These are phyloP conservation scores for Rhodotorula sp. DNA, from an alignment of 1,284 basidiomycete genomes.

Conservation along the genomic window DNA sequence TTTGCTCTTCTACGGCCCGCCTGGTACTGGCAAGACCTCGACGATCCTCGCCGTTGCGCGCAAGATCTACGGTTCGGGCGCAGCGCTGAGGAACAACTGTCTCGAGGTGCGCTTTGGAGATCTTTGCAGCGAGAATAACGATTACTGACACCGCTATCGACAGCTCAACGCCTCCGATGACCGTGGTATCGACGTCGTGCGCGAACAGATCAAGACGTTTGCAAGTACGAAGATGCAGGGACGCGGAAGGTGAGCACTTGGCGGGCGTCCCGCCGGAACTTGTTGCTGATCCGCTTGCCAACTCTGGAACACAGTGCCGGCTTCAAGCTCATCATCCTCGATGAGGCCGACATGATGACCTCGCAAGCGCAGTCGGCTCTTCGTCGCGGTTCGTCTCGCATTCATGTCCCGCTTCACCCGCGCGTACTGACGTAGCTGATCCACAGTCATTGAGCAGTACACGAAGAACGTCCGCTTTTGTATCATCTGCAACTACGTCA, in stretches of 20 bases:
- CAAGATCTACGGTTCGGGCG: conserved; percentile 73
- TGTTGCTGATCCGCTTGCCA: no score
- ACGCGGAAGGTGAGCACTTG: conserved; percentile 48
- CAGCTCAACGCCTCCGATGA: conserved; percentile 97
- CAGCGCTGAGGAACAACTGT: conserved; percentile 70
- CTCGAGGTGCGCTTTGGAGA: conserved; percentile 66
- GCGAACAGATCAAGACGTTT: conserved; percentile 98
- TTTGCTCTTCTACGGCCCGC: conserved; percentile 95
- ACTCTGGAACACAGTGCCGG: conserved; percentile 61
- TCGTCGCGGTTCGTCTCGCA: conserved; percentile 60
- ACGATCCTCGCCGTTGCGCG: conserved; percentile 96
- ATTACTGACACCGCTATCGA: background rate
- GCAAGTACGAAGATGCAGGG: conserved; percentile 89
- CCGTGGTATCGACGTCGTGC: conserved; percentile 94
- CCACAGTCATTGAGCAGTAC: conserved; percentile 89
- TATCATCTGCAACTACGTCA: conserved; percentile 99
- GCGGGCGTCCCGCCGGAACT: background rate
- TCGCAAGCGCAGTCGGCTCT: conserved; percentile 94
- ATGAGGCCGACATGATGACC: conserved; percentile 99
- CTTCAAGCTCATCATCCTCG: conserved; percentile 96
- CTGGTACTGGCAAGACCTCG: conserved; percentile 94
- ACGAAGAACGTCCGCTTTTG: conserved; percentile 98
- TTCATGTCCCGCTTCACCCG: background rate
- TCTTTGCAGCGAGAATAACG: background rate
- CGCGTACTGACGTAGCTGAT: background rate